Base-by-base conservation (phyloP, 2,329 filamentous ascomycete species). In the Cryphonectria parasitica region DNA sequence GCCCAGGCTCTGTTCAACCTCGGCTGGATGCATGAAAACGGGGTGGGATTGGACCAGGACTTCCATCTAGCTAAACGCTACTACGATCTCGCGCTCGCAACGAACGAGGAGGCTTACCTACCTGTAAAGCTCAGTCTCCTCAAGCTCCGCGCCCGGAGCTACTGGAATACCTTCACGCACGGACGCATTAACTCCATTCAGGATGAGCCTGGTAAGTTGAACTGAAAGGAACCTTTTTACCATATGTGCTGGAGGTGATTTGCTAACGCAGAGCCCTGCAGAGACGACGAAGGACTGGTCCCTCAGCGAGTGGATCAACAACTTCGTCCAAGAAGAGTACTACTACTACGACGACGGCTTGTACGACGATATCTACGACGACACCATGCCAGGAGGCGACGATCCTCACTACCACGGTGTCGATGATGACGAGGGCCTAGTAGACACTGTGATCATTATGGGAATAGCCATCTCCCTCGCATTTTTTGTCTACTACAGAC, bases 1-100 rank as follows among this genome's bases (percentile, higher is more conserved):
- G 96, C 95, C 2, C 97, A 99, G 81, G 96, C 97, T 19, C 89
- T 98, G 70, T 99, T 94, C 88, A 98, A 99, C 77, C 85, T 99
- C 19, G 97, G 96, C 6, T 99, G 96, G 96, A 98, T 99, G 95
- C 94, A 99, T 77, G 96, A 99, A 81, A 98, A 98, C 77, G 96
- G 96, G 10, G 86, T 98, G 65, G 94, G 95, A 1, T 88, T 98
- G 28, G 91, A 92, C 68, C 96, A 99, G 79, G 96, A 99, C 78
- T 99, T 97, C 79, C 96, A 99, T 78, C 89, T 99, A 69, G 96
- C 97, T 2, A 99, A 99, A 82, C 87, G 96, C 68, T 97, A 95
- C 81, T 99, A 99, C 78, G 96, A 99, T 76, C 88, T 96, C 72
- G 95, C 96, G 0, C 83, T 98, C 41, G 93, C 95, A 77, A 95